Evolutionary conservation across 2,329 filamentous ascomycete species (phyloP).

Genomic region (Aureobasidium sp.): DNA sequence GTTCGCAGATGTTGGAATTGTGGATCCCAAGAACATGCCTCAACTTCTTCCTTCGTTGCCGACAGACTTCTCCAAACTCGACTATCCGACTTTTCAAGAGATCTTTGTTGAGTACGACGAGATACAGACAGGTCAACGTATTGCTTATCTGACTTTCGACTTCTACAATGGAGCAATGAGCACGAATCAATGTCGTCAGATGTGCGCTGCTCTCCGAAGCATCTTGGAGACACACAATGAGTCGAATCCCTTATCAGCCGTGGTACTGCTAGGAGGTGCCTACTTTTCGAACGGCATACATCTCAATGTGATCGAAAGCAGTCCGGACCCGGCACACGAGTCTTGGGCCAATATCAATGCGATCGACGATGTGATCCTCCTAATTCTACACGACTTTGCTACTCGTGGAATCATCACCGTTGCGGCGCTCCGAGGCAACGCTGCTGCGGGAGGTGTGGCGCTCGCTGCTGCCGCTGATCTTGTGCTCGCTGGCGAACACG

Average conservation of each 20-base stretch:
- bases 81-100: constrained; percentile 33
- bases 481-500: constrained; percentile 33
- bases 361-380: constrained; percentile 37
- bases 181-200: constrained; percentile 33
- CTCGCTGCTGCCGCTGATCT: constrained; percentile 34
- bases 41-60: constrained; percentile 19
- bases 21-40: constrained; percentile 21
- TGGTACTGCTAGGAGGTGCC: constrained; percentile 36
- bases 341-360: constrained; percentile 42
- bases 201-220: constrained; percentile 33
- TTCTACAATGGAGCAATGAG: constrained; percentile 42
- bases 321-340: constrained; percentile 32
- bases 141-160: constrained; percentile 38
- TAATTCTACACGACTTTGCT: constrained; percentile 35
- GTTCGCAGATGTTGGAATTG: constrained; percentile 30
- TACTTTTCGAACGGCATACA: constrained; percentile 42
- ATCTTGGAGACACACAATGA: constrained; percentile 28
- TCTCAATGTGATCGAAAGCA: constrained; percentile 39
- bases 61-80: constrained; percentile 27
- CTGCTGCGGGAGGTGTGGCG: constrained; percentile 39
- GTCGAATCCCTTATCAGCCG: constrained; percentile 28
- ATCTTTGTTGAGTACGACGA: constrained; percentile 34
- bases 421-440: constrained; percentile 37
- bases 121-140: constrained; percentile 24
- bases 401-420: constrained; percentile 32